These are phyloP conservation scores for Mycosphaerella sp. DNA, from an alignment of 2,329 filamentous ascomycete species.

Conservation along the genomic window DNA sequence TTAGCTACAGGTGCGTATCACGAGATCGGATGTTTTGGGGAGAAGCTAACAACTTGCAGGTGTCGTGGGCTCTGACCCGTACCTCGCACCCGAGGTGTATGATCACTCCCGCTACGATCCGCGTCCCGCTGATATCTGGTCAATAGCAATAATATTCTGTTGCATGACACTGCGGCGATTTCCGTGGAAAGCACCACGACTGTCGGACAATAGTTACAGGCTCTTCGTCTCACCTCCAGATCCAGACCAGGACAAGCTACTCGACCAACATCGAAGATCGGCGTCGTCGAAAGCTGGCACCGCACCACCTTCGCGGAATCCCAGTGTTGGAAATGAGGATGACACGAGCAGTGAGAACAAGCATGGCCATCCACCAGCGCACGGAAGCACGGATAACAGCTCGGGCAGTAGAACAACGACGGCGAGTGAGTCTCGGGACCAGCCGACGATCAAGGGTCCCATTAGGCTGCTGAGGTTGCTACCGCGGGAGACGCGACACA, in stretches of 20 bases:
- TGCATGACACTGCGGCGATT: slow-evolving; percentile 96
- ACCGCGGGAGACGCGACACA: slow-evolving; percentile 80
- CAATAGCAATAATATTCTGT: slow-evolving; percentile 95
- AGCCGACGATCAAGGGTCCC: slow-evolving; percentile 73
- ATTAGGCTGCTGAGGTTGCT: slow-evolving; percentile 83
- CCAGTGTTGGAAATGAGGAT: slow-evolving; percentile 26
- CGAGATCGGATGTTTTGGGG: background rate
- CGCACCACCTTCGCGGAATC: slow-evolving; percentile 38
- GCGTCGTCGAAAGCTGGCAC: slow-evolving; percentile 29
- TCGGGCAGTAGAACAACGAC: slow-evolving; percentile 35
- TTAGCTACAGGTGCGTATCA: slow-evolving; percentile 66
- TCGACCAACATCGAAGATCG: slow-evolving; percentile 27
- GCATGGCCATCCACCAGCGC: slow-evolving; percentile 23
- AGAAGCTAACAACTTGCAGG: slow-evolving; percentile 42
- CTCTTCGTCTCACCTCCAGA: slow-evolving; percentile 84
- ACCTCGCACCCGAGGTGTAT: slow-evolving; percentile 94
- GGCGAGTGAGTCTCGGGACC: slow-evolving; percentile 18
- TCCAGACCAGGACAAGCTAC: slow-evolving; percentile 49
- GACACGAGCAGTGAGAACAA: slow-evolving; percentile 16
- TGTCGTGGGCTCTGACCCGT: slow-evolving; percentile 84
- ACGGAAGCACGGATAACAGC: slow-evolving; percentile 30
- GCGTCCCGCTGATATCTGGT: slow-evolving; percentile 94
- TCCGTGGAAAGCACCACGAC: slow-evolving; percentile 90
- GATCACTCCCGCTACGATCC: slow-evolving; percentile 91
- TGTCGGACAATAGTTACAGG: slow-evolving; percentile 91